Evolutionary conservation across 2,329 filamentous ascomycete species (phyloP), one percentile per base, ranked within the genome.

Genomic region (Harringtonia lauricola): DNA sequence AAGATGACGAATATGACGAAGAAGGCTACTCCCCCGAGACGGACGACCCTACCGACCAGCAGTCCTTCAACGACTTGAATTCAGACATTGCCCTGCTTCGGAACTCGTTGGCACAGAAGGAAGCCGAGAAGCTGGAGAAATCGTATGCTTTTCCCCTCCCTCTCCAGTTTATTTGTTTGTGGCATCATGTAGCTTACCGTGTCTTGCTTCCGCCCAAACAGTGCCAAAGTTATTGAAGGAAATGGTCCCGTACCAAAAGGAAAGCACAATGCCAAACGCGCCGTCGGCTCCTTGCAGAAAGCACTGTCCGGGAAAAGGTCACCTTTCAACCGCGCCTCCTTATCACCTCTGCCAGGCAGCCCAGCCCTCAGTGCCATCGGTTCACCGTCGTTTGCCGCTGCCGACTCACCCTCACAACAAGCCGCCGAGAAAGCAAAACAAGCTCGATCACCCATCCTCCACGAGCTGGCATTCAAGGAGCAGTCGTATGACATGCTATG

Each of bases 391-490:
- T 56, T 70, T 13, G 70, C 68, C 4, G 67, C 72, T 2, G 65
- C 64, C 10, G 61, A 68, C 21, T 69, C 68, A 12, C 64, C 71
- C 17, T 70, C 72, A 1, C 68, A 76, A 47, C 67, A 73, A 49
- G 59, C 70, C 34, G 76, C 76, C 56, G 72, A 71, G 41, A 67
- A 68, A 47, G 47, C 50, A 4, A 58, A 65, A 69, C 53, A 64
- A 59, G 44, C 64, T 14, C 56, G 60, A 4, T 62, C 61, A 21
- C 64, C 71, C 21, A 62, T 82, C 18, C 74, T 82, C 24, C 78
- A 82, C 55, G 72, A 79, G 50, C 60, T 82, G 18, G 77, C 78
- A 28, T 67, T 72, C 8, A 61, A 66, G 46, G 71, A 78, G 14
- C 66, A 68, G 49, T 58, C 68, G 1, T 68, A 68, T 18, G 64